phyloP scores from a whole-genome alignment of 495 filamentous ascomycete species.

The Hyaloscypha finlandica region DNA sequence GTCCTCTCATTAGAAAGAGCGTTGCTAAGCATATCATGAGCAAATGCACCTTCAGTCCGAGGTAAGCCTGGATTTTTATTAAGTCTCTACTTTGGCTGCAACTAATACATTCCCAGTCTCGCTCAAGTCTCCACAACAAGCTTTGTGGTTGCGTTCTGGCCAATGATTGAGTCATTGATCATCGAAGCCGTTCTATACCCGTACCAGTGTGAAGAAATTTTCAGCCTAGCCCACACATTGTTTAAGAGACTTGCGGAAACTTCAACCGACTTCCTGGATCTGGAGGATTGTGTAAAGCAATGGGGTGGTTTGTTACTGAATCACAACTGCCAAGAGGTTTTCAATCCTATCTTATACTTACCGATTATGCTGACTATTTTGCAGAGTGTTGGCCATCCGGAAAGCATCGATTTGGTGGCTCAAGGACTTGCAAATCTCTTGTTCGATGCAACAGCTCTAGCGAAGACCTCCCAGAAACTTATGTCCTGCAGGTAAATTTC shows the following conservation, averaged over 20 bases:
- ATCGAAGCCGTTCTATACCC: slow-evolving; percentile 38
- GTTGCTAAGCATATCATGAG: slow-evolving; percentile 41
- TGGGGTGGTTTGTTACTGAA: slow-evolving; percentile 58
- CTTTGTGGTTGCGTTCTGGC: slow-evolving; percentile 51
- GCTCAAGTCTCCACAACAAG: slow-evolving; percentile 33
- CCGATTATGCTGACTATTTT: not conserved
- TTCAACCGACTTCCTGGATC: slow-evolving; percentile 49
- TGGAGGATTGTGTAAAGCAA: slow-evolving; percentile 49
- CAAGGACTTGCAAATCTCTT: slow-evolving; percentile 49
- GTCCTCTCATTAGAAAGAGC: slow-evolving; percentile 41
- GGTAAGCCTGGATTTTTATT: slow-evolving; percentile 13
- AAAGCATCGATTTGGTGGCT: slow-evolving; percentile 48
- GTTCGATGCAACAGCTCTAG: slow-evolving; percentile 48
- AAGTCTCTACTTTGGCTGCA: not conserved
- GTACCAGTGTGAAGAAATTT: slow-evolving; percentile 46
- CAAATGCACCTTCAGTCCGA: slow-evolving; percentile 30
- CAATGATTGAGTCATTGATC: slow-evolving; percentile 45
- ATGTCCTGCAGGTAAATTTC: slow-evolving; percentile 47
- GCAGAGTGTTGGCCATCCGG: slow-evolving; percentile 51
- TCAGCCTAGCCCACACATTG: slow-evolving; percentile 46
- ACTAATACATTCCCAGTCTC: slow-evolving; percentile 18
- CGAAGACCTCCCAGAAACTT: slow-evolving; percentile 44
- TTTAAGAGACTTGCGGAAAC: slow-evolving; percentile 58
- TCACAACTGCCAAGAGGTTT: slow-evolving; percentile 41
- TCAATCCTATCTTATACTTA: not conserved